A percentile compares a stretch with the other conserved stretches of the same genome.
Evolutionary conservation across 495 filamentous ascomycete genomes (phyloP).

Genomic region (Penicillium canariense): DNA sequence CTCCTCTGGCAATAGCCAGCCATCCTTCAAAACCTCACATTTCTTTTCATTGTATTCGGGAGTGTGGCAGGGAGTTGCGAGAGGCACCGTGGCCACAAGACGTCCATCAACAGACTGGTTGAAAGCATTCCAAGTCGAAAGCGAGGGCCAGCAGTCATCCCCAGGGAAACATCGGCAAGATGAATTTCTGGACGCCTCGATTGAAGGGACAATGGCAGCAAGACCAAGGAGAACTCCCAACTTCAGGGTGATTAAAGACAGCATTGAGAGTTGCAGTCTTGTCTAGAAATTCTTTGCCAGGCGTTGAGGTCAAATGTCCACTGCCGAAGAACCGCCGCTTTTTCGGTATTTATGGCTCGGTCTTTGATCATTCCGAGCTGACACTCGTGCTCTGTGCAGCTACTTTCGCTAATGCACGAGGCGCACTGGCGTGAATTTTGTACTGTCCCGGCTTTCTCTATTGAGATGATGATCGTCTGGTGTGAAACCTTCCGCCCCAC

Average conservation of each 20-base stretch:
- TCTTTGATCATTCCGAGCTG: not conserved
- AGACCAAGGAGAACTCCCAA: not conserved
- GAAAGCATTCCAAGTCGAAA: conserved; percentile 37
- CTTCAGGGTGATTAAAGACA: not conserved
- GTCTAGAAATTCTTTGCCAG: too few relatives aligned
- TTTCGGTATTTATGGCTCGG: too few relatives aligned
- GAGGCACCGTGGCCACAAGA: conserved; percentile 45
- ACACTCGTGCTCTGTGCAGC: not conserved
- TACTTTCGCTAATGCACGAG: not conserved
- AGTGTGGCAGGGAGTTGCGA: conserved; percentile 47
- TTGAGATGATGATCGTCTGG: too few relatives aligned
- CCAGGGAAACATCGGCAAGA: conserved; percentile 36
- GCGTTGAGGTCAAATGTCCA: too few relatives aligned
- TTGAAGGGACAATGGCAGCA: not conserved
- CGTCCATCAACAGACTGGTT: conserved; percentile 43
- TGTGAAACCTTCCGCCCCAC: too few relatives aligned
- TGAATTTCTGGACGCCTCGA: not conserved
- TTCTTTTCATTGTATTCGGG: conserved; percentile 30
- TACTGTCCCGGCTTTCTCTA: too few relatives aligned
- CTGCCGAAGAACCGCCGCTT: too few relatives aligned
- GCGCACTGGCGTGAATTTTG: too few relatives aligned
- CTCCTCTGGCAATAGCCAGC: conserved; percentile 30
- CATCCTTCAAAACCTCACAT: conserved; percentile 27
- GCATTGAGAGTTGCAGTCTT: too few relatives aligned
- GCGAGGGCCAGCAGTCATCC: conserved; percentile 48